Conservation (phyloP, 192 early-diverging fungal species). For the Diversispora epigaea region DNA sequence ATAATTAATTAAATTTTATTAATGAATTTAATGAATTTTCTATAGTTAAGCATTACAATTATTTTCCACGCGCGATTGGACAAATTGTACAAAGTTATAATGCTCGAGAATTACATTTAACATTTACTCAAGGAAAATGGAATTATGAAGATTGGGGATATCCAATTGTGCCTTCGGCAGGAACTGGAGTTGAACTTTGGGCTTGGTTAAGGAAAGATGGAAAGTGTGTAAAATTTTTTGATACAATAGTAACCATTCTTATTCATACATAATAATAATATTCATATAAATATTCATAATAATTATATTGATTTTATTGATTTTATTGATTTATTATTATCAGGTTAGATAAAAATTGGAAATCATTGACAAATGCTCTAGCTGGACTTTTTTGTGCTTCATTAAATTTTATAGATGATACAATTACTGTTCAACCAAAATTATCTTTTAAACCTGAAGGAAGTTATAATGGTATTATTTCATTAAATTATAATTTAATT, state of each 20-base stretch:
- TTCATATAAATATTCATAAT: background rate
- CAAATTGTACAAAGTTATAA: conserved; percentile 75
- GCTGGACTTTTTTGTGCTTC: conserved; percentile 96
- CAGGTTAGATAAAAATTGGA: conserved; percentile 78
- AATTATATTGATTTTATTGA: background rate
- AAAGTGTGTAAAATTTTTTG: conserved; percentile 19
- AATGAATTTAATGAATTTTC: background rate
- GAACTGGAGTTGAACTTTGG: conserved; percentile 75
- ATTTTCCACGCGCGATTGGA: conserved; percentile 83
- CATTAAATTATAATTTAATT: background rate
- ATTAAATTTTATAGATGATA: conserved; percentile 87
- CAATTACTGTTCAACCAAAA: conserved; percentile 63
- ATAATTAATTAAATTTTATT: conserved; percentile 3
- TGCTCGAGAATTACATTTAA: conserved; percentile 79
- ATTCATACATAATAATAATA: background rate
- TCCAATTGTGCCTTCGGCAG: conserved; percentile 55
- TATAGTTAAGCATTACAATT: conserved; percentile 67
- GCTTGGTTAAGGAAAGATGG: conserved; percentile 59
- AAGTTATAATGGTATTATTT: conserved; percentile 37
- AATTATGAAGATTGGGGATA: conserved; percentile 77
- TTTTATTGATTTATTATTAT: background rate
- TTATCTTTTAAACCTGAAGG: conserved; percentile 55
- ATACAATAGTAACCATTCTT: no score
- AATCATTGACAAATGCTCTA: conserved; percentile 82
- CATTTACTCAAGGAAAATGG: conserved; percentile 91